phyloP scores from a whole-genome alignment of 78 protist genomes.

The Isochrysis galbana region DNA sequence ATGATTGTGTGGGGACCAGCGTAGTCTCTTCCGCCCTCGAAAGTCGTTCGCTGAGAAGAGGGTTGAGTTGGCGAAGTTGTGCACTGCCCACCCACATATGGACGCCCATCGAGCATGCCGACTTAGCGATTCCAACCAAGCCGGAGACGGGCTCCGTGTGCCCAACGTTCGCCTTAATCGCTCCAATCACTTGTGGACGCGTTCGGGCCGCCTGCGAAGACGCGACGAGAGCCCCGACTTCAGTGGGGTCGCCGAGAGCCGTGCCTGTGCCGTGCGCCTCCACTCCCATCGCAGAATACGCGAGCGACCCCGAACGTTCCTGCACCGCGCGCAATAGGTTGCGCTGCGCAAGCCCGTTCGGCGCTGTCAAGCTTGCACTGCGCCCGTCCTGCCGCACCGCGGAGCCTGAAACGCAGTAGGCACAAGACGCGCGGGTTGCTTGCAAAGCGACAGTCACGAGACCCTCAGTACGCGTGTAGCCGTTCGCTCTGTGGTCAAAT shows the following conservation, averaged over 20 bases:
- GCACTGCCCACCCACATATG: neutral
- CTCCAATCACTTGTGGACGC: conserved; percentile 57
- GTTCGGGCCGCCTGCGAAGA: neutral
- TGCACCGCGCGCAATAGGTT: neutral
- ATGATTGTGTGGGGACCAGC: neutral
- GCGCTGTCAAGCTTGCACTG: neutral
- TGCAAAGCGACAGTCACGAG: neutral
- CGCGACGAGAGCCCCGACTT: neutral
- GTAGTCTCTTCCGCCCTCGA: no score
- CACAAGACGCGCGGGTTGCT: neutral
- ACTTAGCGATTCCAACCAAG: neutral
- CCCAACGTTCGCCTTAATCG: conserved; percentile 74
- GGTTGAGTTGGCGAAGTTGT: neutral
- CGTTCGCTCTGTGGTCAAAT: neutral
- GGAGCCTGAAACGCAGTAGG: neutral
- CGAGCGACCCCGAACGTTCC: no score
- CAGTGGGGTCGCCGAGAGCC: neutral
- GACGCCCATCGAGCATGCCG: neutral
- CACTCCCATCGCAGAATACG: neutral
- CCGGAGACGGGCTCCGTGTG: conserved; percentile 66
- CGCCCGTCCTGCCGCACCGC: conserved; percentile 19
- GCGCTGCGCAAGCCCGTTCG: neutral
- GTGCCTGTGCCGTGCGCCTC: conserved; percentile 12
- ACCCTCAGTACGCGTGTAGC: neutral
- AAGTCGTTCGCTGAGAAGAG: neutral